Conservation (phyloP, 2,329 filamentous ascomycete genomes). For the Pezicula neosporulosa region DNA sequence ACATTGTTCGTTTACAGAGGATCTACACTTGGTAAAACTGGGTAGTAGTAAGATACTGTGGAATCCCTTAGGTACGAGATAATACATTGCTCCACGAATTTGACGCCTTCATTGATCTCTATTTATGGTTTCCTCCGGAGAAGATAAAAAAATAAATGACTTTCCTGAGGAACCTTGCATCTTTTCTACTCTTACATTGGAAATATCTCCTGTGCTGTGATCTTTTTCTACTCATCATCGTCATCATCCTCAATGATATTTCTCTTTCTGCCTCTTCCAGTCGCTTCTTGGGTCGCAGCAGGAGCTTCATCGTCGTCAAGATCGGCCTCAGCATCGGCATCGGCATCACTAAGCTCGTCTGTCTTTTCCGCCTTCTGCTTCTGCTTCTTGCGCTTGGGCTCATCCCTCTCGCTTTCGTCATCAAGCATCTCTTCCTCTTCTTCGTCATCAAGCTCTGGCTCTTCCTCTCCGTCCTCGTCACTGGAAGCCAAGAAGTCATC, state of each 20-base stretch:
- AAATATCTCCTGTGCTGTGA: not conserved
- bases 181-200: too few relatives aligned
- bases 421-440: constrained; percentile 38
- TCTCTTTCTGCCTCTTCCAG: constrained; percentile 43
- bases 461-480: constrained; percentile 64
- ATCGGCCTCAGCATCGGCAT: constrained; percentile 50
- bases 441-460: constrained; percentile 53
- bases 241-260: constrained; percentile 61
- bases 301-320: constrained; percentile 44
- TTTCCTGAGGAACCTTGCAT: not conserved
- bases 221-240: constrained; percentile 36
- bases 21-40: too few relatives aligned
- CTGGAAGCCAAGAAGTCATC: constrained; percentile 76
- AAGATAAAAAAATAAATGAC: not conserved
- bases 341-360: constrained; percentile 41
- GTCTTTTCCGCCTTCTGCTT: constrained; percentile 21
- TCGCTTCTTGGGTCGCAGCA: constrained; percentile 30
- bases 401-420: constrained; percentile 38
- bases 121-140: too few relatives aligned
- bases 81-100: too few relatives aligned
- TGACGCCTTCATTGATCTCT: too few relatives aligned
- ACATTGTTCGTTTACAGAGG: too few relatives aligned
- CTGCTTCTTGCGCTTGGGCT: constrained; percentile 27
- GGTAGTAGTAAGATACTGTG: too few relatives aligned
- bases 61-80: too few relatives aligned